Base-by-base conservation (phyloP, 208 protist species). In the Trypanosoma brucei region DNA sequence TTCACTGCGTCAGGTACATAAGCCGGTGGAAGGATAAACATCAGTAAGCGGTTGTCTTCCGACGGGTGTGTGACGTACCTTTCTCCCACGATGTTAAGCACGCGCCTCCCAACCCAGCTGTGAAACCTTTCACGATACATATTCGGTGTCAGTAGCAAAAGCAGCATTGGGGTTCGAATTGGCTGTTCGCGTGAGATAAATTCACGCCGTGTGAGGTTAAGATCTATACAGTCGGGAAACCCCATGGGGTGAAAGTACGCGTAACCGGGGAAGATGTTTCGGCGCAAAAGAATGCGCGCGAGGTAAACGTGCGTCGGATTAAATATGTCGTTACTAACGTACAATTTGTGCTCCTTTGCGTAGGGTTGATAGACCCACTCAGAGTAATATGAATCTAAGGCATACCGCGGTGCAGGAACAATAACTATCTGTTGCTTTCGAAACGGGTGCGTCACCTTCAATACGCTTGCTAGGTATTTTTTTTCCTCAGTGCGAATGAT, bases 281-380 rank as follows among this genome's bases (percentile, higher is more conserved):
- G 75, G 7, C 70, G 78, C 11, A 91, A 55, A 50, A 90, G 73
- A 35, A 74, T 62, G 37, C 87, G 81, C 40, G 79, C 86, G 34
- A 81, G 65, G 51, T 88, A 90, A 31, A 93, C 87, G 64, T 85
- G 86, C 53, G 87, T 89, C 0, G 84, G 83, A 60, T 82, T 84
- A 72, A 89, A 91, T 48, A 93, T 87, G 57, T 93, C 87, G 44
- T 93, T 93, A 69, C 84, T 89, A 36, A 91, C 80, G 56, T 85
- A 93, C 76, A 93, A 75, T 38, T 72, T 63, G 61, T 93, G 87
- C 62, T 93, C 79, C 75, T 93, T 90, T 44, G 86, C 87, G 56
- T 93, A 93, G 36, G 87, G 87, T 56, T 93, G 87, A 64, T 93
- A 93, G 9, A 93, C 79, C 84, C 87, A 93, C 45, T 91, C 84